Conservation (phyloP, 345 rosid species). For the Syzygium aromaticum region DNA sequence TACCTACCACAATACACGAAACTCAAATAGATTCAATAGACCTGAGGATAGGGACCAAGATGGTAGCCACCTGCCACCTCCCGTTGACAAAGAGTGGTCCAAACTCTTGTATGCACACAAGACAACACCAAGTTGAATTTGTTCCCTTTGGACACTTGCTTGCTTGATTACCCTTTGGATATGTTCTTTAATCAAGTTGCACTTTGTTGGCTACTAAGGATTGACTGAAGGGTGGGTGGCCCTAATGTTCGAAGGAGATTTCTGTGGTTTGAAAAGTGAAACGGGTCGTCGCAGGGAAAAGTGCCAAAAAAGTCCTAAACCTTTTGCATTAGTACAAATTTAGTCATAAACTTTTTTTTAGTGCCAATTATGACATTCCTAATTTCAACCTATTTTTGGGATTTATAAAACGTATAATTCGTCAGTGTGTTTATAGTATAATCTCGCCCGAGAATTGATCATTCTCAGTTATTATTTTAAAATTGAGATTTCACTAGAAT, state of each 20-base stretch:
- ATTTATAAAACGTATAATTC: no score
- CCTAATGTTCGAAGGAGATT: background rate
- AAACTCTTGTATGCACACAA: background rate
- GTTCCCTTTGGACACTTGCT: no score
- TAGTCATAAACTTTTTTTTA: no score
- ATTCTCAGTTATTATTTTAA: no score
- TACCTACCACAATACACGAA: background rate
- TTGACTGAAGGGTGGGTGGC: background rate
- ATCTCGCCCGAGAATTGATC: no score
- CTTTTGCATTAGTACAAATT: no score
- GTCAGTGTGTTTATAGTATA: no score
- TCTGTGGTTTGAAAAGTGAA: background rate
- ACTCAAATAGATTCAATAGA: background rate
- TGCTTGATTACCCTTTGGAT: no score
- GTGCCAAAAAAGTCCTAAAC: no score
- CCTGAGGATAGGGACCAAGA: fast-evolving
- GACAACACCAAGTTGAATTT: background rate
- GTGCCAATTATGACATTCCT: no score
- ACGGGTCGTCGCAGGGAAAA: background rate
- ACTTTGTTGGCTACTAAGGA: background rate
- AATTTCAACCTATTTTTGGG: no score
- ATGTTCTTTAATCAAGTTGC: background rate
- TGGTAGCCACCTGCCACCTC: background rate
- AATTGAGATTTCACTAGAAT: no score
- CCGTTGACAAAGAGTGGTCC: background rate